These are phyloP conservation scores for Neofusicoccum laricinum DNA, from an alignment of 2,329 filamentous ascomycete species.

Conservation along the genomic window DNA sequence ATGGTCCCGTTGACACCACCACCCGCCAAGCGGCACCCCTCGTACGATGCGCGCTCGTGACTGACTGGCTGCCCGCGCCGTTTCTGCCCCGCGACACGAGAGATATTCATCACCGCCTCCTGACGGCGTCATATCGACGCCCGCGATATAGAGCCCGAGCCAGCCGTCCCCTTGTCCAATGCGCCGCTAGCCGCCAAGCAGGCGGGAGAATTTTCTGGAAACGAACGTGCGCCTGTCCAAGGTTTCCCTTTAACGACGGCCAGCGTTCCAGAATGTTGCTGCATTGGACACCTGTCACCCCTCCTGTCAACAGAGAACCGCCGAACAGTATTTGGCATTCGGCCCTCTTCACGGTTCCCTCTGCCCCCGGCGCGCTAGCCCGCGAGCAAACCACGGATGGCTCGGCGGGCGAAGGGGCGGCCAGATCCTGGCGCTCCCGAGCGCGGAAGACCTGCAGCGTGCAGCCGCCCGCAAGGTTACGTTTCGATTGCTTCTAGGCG, in stretches of 20 bases:
- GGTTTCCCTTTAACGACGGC: constrained; percentile 14
- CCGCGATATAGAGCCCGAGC: constrained; percentile 1
- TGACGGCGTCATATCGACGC: constrained; percentile 4
- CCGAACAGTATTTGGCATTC: background rate
- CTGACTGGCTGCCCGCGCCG: background rate
- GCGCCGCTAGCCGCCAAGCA: constrained; percentile 7
- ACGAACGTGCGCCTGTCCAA: constrained; percentile 13
- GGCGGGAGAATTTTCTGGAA: constrained; percentile 18
- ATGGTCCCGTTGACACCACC: background rate
- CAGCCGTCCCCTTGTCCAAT: constrained; percentile 6
- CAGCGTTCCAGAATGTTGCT: constrained; percentile 14
- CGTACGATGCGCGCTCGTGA: constrained; percentile 4
- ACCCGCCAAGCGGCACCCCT: background rate
- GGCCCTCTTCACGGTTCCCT: background rate
- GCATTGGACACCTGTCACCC: constrained; percentile 9
- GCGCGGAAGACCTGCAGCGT: constrained; percentile 17
- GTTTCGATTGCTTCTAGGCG: constrained; percentile 10
- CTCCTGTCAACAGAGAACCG: background rate
- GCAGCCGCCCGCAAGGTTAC: constrained; percentile 13
- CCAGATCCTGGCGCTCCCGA: constrained; percentile 17
- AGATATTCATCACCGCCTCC: constrained; percentile 5
- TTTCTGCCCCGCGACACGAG: background rate
- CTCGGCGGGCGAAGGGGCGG: constrained; percentile 13
- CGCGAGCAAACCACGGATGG: constrained; percentile 14
- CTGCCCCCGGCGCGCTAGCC: constrained; percentile 7